Evolutionary conservation across 2,329 filamentous ascomycete species (phyloP), one percentile per base, ranked within the genome.

Genomic region (Nothophaeocryptopus gaeumannii): DNA sequence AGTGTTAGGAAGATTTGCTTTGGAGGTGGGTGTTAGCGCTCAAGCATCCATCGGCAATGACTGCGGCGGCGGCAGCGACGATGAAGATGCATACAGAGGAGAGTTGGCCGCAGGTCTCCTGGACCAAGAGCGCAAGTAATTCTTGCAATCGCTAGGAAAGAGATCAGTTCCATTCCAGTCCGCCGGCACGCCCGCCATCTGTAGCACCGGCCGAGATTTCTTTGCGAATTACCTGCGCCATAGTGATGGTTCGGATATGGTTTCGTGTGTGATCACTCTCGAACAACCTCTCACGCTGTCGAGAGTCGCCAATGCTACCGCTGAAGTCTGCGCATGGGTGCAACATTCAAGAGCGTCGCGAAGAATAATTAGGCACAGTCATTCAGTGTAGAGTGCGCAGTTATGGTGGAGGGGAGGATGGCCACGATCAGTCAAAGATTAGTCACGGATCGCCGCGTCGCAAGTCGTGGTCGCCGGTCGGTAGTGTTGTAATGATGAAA

Each of bases 61-160:
- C 35, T 36, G 33, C 15, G 32, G 26, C 32, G 26, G 39, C 13
- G 33, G 20, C 20, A 26, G 20, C 20, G 20, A 26, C 20, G 20
- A 26, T 26, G 20, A 26, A 26, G 20, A 34, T 39, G 75, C 86
- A 65, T 86, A 96, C 92, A 68, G 89, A 89, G 55, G 90, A 89
- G 51, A 97, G 83, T 74, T 95, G 88, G 67, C 93, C 93, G 70
- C 93, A 92, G 52, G 88, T 79, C 68, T 96, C 90, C 67, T 90
- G 84, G 57, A 97, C 85, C 56, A 96, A 80, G 68, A 95, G 83
- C 75, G 85, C 82, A 77, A 89, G 96, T 67, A 97, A 88, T 81
- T 96, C 89, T 65, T 86, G 83, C 60, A 87, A 74, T 72, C 83
- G 77, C 88, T 92, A 88, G 79, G 55, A 55, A 35, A 32, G 50